A percentile compares a stretch with the other conserved stretches of the same genome.
These are phyloP conservation scores for Albifimbria verrucaria DNA, from an alignment of 2,329 filamentous ascomycete species.

Conservation along the genomic window DNA sequence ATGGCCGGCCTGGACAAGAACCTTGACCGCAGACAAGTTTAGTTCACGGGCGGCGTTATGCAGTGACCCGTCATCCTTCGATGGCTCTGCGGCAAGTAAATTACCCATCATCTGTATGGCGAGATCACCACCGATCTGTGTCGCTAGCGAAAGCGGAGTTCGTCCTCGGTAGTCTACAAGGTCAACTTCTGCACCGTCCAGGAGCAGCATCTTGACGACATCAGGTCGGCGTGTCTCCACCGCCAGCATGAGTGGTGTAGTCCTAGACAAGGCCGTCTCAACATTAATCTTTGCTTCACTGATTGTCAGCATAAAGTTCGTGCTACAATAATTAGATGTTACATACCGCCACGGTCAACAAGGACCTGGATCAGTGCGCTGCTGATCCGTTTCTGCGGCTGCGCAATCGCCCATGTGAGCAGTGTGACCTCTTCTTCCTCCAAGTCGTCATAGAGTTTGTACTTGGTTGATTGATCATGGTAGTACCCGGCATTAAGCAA, in stretches of 20 bases:
- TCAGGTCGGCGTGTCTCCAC: conserved; percentile 55
- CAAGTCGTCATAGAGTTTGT: conserved; percentile 40
- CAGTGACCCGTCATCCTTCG: conserved; percentile 62
- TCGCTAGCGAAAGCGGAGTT: conserved; percentile 59
- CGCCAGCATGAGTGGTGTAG: conserved; percentile 58
- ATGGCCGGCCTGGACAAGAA: conserved; percentile 57
- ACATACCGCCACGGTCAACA: conserved; percentile 41
- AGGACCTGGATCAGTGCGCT: conserved; percentile 55
- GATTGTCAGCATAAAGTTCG: conserved; percentile 8
- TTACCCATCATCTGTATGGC: conserved; percentile 52
- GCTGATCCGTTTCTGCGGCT: conserved; percentile 61
- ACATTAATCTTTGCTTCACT: conserved; percentile 53
- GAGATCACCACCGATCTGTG: conserved; percentile 49
- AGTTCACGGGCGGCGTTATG: conserved; percentile 62
- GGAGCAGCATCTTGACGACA: conserved; percentile 52
- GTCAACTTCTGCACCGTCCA: conserved; percentile 58
- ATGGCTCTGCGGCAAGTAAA: conserved; percentile 53
- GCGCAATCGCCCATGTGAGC: conserved; percentile 58
- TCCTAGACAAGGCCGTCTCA: conserved; percentile 47
- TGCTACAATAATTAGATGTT: conserved; percentile 3
- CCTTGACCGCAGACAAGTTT: conserved; percentile 52
- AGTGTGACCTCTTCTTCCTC: conserved; percentile 55
- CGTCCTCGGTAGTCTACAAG: conserved; percentile 53
- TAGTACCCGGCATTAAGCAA: conserved; percentile 58
- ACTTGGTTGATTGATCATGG: conserved; percentile 49